Conservation (phyloP, 139 green algal species). For the Bryopsis sp. region DNA sequence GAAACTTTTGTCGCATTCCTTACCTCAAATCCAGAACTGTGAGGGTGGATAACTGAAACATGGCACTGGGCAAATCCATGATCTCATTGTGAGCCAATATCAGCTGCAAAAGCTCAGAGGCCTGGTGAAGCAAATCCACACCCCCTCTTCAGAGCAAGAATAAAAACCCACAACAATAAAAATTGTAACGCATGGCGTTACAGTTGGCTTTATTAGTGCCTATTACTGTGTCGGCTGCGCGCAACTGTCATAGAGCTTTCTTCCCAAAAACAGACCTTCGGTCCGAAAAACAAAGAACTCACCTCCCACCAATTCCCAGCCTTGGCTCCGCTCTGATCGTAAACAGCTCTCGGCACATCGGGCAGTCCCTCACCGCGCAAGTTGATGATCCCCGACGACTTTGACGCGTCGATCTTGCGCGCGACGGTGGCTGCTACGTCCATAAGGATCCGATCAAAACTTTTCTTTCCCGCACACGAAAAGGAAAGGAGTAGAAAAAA, state of each 20-base stretch:
- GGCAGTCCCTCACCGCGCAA: conserved; percentile 9
- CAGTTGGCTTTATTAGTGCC: not conserved
- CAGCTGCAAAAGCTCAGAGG: not conserved
- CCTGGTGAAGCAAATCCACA: not conserved
- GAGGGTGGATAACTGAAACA: not conserved
- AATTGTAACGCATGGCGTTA: not conserved
- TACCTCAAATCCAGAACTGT: conserved; percentile 11
- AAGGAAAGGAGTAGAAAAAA: too few species aligned
- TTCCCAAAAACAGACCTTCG: too few species aligned
- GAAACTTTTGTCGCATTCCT: not conserved
- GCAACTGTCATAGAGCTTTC: not conserved
- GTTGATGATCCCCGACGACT: conserved; percentile 2
- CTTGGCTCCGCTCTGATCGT: not conserved
- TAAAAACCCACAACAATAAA: not conserved
- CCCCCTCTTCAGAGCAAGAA: not conserved
- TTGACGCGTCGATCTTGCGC: conserved; percentile 5
- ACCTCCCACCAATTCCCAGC: not conserved
- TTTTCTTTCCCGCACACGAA: too few species aligned
- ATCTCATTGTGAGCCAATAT: conserved; percentile 10
- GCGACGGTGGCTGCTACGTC: too few species aligned
- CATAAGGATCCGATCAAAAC: too few species aligned
- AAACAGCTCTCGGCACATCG: not conserved
- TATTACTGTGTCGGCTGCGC: not conserved
- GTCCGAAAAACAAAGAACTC: not conserved
- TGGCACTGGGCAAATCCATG: not conserved